Evolutionary conservation across 768 basidiomycete species (phyloP), one percentile per base, ranked within the genome.

Genomic region (Kwoniella sp.): DNA sequence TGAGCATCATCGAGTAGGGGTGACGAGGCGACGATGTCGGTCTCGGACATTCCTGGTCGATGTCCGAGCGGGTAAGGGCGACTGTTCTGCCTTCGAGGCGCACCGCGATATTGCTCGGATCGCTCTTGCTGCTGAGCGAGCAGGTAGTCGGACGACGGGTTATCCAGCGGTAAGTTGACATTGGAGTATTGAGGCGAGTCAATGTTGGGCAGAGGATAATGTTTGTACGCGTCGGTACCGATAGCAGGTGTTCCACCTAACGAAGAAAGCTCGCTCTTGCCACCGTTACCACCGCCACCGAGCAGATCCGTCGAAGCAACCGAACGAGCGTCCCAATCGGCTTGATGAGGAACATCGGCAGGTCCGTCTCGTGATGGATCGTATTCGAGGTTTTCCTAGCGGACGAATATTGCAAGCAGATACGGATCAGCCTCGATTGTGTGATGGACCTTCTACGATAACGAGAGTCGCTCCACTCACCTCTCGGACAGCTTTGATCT

Each of bases 241-340:
- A 63, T n/a, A 12, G 29, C 62, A 47, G 56, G 55, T 17, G 65
- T 58, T 13, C 60, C 60, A 13, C 25, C 47, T 13, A 25, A 23
- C 5, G 66, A 48, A 26, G 63, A 59, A 20, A 70, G 38, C 30
- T 71, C 70, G 13, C 69, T 69, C 57, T 74, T 74, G 20, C 58
- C 62, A 22, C 58, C 63, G 20, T 55, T 59, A 22, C 58, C 63
- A 26, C 28, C 41, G 29, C 23, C 45, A 26, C 73, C 73, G 22
- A 80, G 71, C 75, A 81, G 76, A 26, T 77, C 70, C 15, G 79
- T 77, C 8, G 81, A 80, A 4, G 74, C 85, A 69, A 92, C 83
- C 0, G 91, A 92, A 8, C 88, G 87, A 51, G 85, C 84, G 71
- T 96, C 93, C 92, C 91, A 95, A 72, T 94, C 92, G 54, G 88